These are phyloP conservation scores for Lantana camara DNA, from an alignment of 257 asterid species.

Conservation along the genomic window DNA sequence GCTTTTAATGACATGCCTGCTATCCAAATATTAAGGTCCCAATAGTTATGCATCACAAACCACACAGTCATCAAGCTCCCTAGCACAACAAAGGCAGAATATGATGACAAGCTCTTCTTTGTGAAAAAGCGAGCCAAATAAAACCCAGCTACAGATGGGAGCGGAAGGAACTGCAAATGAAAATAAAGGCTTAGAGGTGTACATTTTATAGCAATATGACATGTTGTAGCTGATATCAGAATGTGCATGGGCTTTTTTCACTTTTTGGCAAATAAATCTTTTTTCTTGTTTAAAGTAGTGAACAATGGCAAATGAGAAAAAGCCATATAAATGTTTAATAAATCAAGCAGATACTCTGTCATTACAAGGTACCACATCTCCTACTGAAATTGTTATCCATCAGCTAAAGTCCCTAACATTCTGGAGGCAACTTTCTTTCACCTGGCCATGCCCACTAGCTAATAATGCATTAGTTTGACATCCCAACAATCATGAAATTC, in stretches of 20 bases:
- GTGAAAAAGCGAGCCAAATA: slow-evolving; percentile 95
- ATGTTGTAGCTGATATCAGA: slow-evolving; percentile 24
- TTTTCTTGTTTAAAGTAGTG: background rate
- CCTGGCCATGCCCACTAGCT: too few species aligned
- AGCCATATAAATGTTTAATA: slow-evolving; percentile 3
- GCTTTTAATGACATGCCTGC: slow-evolving; percentile 98
- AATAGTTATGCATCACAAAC: slow-evolving; percentile 96
- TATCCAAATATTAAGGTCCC: slow-evolving; percentile 99
- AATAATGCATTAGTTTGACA: too few species aligned
- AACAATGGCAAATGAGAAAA: slow-evolving; percentile 4
- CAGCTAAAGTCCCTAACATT: background rate
- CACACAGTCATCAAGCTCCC: slow-evolving; percentile 95
- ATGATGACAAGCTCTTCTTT: slow-evolving; percentile 81
- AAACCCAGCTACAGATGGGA: slow-evolving; percentile 91
- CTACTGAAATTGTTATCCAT: background rate
- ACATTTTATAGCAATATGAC: slow-evolving; percentile 7
- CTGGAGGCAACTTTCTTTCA: too few species aligned
- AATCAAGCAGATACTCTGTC: background rate
- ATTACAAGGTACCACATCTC: slow-evolving; percentile 10
- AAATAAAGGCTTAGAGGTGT: slow-evolving; percentile 26
- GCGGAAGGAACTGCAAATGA: slow-evolving; percentile 84
- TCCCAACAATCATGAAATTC: too few species aligned
- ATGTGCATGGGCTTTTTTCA: background rate
- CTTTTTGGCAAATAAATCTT: slow-evolving; percentile 13
- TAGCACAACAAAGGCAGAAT: slow-evolving; percentile 82